Conservation (phyloP, 805 yeast genomes). For the Nakazawaea pomicola region DNA sequence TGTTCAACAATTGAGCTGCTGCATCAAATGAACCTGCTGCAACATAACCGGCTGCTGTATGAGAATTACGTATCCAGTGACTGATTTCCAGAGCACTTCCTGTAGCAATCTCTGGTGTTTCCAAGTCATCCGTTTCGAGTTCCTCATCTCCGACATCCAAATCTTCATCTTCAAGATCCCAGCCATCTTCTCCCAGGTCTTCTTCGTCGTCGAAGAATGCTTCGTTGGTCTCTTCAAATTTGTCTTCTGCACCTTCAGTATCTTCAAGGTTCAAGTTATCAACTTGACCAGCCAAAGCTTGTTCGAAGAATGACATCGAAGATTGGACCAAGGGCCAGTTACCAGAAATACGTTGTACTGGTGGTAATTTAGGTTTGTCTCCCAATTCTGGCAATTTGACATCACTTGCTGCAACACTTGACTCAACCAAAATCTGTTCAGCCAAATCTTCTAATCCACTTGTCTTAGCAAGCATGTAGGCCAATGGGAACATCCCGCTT, state of each 20-base stretch:
- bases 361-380: constrained; percentile 36
- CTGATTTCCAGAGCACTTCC: constrained; percentile 52
- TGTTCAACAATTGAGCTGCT: constrained; percentile 87
- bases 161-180: constrained; percentile 81
- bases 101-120: constrained; percentile 27
- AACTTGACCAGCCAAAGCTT: constrained; percentile 72
- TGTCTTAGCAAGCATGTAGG: constrained; percentile 87
- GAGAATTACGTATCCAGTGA: constrained; percentile 83
- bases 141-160: constrained; percentile 59
- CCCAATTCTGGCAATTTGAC: constrained; percentile 57
- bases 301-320: constrained; percentile 76
- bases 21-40: constrained; percentile 97
- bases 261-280: constrained; percentile 57
- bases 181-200: constrained; percentile 59
- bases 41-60: constrained; percentile 84
- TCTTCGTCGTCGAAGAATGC: constrained; percentile 38
- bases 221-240: constrained; percentile 28
- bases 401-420: constrained; percentile 60
- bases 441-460: constrained; percentile 79
- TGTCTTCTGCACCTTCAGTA: constrained; percentile 19
- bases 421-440: constrained; percentile 59
- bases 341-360: constrained; percentile 39
- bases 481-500: constrained; percentile 81
- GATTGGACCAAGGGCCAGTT: constrained; percentile 85
- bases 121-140: constrained; percentile 26